Conservation (phyloP, 306 rosid species). For the Mimosa pudica region DNA sequence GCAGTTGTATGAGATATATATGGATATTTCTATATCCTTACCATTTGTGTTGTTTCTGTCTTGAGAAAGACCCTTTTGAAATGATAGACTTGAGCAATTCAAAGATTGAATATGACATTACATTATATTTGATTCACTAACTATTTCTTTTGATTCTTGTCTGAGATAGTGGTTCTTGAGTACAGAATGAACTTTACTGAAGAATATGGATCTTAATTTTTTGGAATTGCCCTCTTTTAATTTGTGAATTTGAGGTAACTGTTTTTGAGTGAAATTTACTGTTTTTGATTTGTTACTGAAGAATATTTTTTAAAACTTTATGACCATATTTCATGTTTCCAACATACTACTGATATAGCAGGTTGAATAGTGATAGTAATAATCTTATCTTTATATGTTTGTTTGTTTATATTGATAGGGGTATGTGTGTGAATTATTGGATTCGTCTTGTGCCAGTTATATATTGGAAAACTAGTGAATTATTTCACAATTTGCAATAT, state of each 20-base stretch:
- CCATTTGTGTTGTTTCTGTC: constrained; percentile 33
- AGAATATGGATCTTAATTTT: constrained; percentile 36
- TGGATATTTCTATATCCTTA: background rate
- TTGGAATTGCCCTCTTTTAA: constrained; percentile 32
- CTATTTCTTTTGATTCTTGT: constrained; percentile 36
- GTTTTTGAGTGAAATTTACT: constrained; percentile 20
- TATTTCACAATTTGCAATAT: constrained; percentile 14
- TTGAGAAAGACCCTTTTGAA: constrained; percentile 38
- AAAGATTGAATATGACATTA: constrained; percentile 51
- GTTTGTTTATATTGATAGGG: background rate
- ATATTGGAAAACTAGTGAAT: background rate
- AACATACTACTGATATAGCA: background rate
- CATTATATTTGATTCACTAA: constrained; percentile 28
- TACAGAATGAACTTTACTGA: background rate
- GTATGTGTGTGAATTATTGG: background rate
- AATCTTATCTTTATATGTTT: background rate
- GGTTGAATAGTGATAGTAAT: background rate
- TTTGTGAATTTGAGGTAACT: constrained; percentile 34
- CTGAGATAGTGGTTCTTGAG: constrained; percentile 36
- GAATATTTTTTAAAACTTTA: no score
- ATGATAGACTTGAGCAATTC: constrained; percentile 37
- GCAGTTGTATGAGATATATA: constrained; percentile 27
- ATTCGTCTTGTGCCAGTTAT: background rate
- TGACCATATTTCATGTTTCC: background rate
- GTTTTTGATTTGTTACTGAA: no score